Conservation (phyloP, 768 basidiomycete species). For the Leucocoprinus leucothites region DNA sequence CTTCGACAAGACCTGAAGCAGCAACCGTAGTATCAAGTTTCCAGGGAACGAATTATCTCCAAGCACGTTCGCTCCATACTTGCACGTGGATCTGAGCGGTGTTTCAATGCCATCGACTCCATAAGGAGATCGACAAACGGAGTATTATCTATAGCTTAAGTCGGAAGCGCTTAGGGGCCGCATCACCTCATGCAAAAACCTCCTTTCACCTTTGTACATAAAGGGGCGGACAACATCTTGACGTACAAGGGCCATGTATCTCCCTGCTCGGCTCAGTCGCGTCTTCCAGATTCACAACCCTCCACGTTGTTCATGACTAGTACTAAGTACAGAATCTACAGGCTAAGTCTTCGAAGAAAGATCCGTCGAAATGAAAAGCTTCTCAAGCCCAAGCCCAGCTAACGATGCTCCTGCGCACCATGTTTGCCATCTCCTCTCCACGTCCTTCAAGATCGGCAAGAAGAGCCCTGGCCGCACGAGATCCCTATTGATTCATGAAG, state of each 20-base stretch:
- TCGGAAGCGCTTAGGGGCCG: too few relatives aligned
- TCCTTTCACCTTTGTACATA: background rate
- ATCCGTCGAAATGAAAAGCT: background rate
- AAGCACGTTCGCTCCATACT: too few relatives aligned
- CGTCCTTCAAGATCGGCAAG: slow-evolving; percentile 26
- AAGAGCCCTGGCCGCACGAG: slow-evolving; percentile 36
- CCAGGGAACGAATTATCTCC: too few relatives aligned
- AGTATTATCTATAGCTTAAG: too few relatives aligned
- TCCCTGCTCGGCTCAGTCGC: background rate
- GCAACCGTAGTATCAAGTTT: too few relatives aligned
- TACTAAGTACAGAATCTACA: background rate
- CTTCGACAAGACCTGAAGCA: too few relatives aligned
- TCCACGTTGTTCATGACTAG: background rate
- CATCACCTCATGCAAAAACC: background rate
- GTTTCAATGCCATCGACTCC: background rate
- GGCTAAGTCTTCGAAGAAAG: background rate
- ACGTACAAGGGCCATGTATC: slow-evolving; percentile 1
- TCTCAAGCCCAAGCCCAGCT: slow-evolving; percentile 30
- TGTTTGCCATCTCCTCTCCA: slow-evolving; percentile 20
- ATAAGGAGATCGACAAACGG: background rate
- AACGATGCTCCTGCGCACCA: slow-evolving; percentile 23
- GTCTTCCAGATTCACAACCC: background rate
- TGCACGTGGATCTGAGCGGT: background rate
- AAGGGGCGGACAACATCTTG: background rate
- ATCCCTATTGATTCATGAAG: slow-evolving; percentile 30